A percentile compares a stretch with the other conserved stretches of the same genome.
Evolutionary conservation across 1,284 basidiomycete genomes (phyloP).

Genomic region (Vanrija sp.): DNA sequence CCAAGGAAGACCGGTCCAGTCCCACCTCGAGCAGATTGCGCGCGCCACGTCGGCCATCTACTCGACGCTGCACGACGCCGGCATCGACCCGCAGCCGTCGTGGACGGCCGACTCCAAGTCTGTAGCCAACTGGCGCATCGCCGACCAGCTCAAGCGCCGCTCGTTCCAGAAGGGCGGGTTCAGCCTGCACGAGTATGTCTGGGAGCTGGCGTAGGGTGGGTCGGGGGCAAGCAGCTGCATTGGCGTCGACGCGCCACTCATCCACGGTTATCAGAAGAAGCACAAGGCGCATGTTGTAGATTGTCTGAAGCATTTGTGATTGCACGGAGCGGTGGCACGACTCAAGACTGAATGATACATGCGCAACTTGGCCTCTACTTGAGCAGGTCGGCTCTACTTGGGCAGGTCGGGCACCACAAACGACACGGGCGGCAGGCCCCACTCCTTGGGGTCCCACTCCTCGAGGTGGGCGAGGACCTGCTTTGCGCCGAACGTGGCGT

Average conservation of each 20-base stretch:
- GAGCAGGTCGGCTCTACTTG: no score
- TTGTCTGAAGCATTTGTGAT: background rate
- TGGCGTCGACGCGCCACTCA: no score
- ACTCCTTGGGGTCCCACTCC: conserved; percentile 39
- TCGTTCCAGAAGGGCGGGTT: conserved; percentile 18
- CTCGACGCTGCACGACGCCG: conserved; percentile 22
- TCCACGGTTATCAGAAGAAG: background rate
- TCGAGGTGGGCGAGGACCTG: conserved; percentile 37
- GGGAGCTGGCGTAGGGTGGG: conserved; percentile 11
- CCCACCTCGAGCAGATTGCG: conserved; percentile 30
- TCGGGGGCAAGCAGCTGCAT: background rate
- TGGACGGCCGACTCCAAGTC: conserved; percentile 26
- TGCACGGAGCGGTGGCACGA: no score
- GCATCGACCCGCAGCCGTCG: conserved; percentile 31
- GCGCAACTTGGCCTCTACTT: no score
- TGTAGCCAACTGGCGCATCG: conserved; percentile 12
- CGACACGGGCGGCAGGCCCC: conserved; percentile 37
- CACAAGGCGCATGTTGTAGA: background rate
- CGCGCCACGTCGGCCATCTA: conserved; percentile 29
- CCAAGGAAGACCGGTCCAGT: conserved; percentile 22
- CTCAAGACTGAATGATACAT: no score
- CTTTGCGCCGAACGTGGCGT: conserved; percentile 37
- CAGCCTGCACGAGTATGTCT: conserved; percentile 17
- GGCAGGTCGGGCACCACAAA: background rate
- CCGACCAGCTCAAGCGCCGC: conserved; percentile 18